Evolutionary conservation across 2,329 filamentous ascomycete genomes (phyloP).

Genomic region (Aspergillus awamori): DNA sequence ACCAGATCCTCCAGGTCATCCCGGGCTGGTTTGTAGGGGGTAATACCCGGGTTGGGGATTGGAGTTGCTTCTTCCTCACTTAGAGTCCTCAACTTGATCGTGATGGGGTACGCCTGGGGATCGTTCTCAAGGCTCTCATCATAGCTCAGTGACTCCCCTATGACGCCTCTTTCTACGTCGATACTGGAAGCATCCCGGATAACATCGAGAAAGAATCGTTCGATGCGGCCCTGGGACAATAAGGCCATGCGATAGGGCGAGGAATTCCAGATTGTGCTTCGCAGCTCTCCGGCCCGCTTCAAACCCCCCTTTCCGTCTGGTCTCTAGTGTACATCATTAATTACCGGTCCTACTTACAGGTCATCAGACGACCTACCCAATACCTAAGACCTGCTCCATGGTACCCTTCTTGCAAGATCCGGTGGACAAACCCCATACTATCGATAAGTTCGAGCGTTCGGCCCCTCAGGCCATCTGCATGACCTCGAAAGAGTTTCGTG

Average conservation of each 20-base stretch:
- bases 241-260: constrained; percentile 63
- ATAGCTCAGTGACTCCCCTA: constrained; percentile 59
- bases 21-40: constrained; percentile 64
- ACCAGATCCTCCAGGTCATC: constrained; percentile 62
- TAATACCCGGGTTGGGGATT: constrained; percentile 31
- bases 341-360: not conserved
- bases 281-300: constrained; percentile 61
- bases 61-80: constrained; percentile 59
- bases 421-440: constrained; percentile 67
- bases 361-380: constrained; percentile 35
- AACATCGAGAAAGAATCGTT: constrained; percentile 66
- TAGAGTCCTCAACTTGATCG: constrained; percentile 60
- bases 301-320: constrained; percentile 58
- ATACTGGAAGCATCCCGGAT: constrained; percentile 59
- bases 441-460: constrained; percentile 60
- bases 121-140: constrained; percentile 55
- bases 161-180: constrained; percentile 60
- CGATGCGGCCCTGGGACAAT: constrained; percentile 71
- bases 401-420: constrained; percentile 66
- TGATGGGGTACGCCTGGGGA: constrained; percentile 61
- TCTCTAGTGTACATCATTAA: constrained; percentile 1
- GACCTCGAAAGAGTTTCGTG: constrained; percentile 37
- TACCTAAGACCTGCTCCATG: constrained; percentile 67
- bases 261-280: constrained; percentile 61
- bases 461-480: constrained; percentile 23